phyloP scores from a whole-genome alignment of 768 basidiomycete genomes.

The Ephemerocybe angulata region DNA sequence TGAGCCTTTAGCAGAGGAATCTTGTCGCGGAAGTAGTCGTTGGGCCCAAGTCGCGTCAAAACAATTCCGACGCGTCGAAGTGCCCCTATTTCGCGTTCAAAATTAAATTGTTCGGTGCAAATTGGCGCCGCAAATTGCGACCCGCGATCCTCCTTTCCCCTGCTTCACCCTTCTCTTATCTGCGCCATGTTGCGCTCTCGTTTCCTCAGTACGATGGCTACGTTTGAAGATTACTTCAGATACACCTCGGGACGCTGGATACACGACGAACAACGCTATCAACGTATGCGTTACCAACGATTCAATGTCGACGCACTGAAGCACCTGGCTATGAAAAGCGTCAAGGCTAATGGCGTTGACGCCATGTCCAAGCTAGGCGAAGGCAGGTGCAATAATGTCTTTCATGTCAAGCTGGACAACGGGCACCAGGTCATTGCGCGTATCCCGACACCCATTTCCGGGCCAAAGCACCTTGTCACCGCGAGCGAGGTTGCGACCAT shows the following conservation, averaged over 20 bases:
- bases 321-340: not conserved
- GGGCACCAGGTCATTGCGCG: slow-evolving; percentile 14
- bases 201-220: no score
- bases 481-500: slow-evolving; percentile 17
- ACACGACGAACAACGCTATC: slow-evolving; percentile 7
- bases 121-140: no score
- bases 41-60: no score
- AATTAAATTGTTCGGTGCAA: no score
- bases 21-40: no score
- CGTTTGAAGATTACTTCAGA: slow-evolving; percentile 9
- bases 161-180: no score
- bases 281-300: slow-evolving; percentile 6
- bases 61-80: no score
- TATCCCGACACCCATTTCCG: slow-evolving; percentile 11
- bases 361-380: slow-evolving; percentile 7
- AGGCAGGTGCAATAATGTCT: slow-evolving; percentile 14
- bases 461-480: slow-evolving; percentile 13
- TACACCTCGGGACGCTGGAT: slow-evolving; percentile 10
- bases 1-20: no score
- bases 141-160: no score
- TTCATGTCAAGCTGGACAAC: slow-evolving; percentile 8
- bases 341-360: slow-evolving; percentile 1
- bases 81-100: no score
- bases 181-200: no score
- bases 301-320: slow-evolving; percentile 14